Evolutionary conservation across 2,329 filamentous ascomycete species (phyloP).

Genomic region (Zymoseptoria tritici): DNA sequence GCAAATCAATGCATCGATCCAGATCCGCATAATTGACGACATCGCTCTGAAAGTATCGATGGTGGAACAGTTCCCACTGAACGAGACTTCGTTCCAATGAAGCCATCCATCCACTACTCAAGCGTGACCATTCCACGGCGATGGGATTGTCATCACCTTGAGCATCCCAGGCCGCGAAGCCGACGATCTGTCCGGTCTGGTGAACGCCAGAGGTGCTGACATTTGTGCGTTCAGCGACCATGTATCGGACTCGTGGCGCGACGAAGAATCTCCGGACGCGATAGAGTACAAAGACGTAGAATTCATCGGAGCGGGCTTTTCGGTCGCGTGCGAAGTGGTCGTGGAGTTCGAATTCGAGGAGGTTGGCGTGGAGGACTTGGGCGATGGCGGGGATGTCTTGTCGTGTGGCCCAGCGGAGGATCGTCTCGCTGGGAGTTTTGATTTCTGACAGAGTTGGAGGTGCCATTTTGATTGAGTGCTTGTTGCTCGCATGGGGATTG

Average conservation of each 20-base stretch:
- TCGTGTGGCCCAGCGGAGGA: constrained; percentile 14
- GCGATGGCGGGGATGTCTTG: constrained; percentile 13
- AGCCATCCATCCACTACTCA: constrained; percentile 1
- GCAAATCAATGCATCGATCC: constrained; percentile 1
- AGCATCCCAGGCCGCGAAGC: constrained; percentile 15
- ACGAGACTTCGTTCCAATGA: constrained; percentile 7
- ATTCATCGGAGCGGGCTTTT: constrained; percentile 9
- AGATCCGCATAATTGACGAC: constrained; percentile 13
- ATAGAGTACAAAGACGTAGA: constrained; percentile 8
- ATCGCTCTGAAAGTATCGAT: constrained; percentile 13
- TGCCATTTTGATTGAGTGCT: not conserved
- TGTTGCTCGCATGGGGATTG: not conserved
- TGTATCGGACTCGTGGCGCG: constrained; percentile 10
- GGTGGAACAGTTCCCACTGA: constrained; percentile 7
- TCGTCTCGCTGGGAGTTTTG: not conserved
- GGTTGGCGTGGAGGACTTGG: constrained; percentile 1
- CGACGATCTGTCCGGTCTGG: constrained; percentile 9
- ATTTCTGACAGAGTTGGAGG: not conserved
- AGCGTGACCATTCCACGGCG: constrained; percentile 6
- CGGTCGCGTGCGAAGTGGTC: constrained; percentile 13
- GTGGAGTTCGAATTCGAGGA: constrained; percentile 11
- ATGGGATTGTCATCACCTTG: constrained; percentile 10
- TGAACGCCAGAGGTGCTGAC: not conserved
- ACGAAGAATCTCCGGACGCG: constrained; percentile 15
- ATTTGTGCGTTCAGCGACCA: constrained; percentile 12